A percentile compares a stretch with the other conserved stretches of the same genome.
Evolutionary conservation across 352 stramenopile genomes (phyloP).

Genomic region (Phytopythium delawarense): DNA sequence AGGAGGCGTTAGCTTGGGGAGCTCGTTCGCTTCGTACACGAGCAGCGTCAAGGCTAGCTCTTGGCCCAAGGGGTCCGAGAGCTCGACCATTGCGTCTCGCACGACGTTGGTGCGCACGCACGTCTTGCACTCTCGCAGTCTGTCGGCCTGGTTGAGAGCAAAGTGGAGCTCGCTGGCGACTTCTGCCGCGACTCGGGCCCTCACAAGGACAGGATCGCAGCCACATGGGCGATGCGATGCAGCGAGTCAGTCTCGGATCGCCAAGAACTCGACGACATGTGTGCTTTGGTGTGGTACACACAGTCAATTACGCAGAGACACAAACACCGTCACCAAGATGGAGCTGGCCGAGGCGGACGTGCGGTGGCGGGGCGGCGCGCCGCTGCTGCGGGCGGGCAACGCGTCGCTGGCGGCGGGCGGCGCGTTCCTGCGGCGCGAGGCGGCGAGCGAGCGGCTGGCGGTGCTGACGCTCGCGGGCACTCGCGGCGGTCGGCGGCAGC

Average conservation of each 20-base stretch:
- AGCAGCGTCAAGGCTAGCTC: too few species aligned
- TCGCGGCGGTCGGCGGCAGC: slow-evolving; percentile 18
- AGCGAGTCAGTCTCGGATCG: not conserved
- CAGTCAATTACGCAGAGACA: too few species aligned
- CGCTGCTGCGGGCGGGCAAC: slow-evolving; percentile 33
- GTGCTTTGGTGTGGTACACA: too few species aligned
- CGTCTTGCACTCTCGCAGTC: too few species aligned
- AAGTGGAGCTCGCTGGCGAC: not conserved
- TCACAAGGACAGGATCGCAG: not conserved
- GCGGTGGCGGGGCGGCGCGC: slow-evolving; percentile 32
- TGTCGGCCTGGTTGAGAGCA: too few species aligned
- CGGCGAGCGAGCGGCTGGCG: slow-evolving; percentile 46
- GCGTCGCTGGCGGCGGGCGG: slow-evolving; percentile 27
- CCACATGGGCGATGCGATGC: not conserved
- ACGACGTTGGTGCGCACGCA: too few species aligned
- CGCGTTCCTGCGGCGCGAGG: slow-evolving; percentile 35
- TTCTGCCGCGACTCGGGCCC: not conserved
- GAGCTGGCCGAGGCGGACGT: slow-evolving; percentile 30
- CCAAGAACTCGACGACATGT: too few species aligned
- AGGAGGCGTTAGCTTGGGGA: too few species aligned
- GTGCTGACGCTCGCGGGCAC: slow-evolving; percentile 43
- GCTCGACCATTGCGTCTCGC: too few species aligned
- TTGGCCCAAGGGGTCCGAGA: too few species aligned
- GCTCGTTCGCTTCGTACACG: too few species aligned
- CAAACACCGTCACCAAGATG: not conserved